Conservation (phyloP, 2,329 filamentous ascomycete species). For the Colletotrichum tropicicola region DNA sequence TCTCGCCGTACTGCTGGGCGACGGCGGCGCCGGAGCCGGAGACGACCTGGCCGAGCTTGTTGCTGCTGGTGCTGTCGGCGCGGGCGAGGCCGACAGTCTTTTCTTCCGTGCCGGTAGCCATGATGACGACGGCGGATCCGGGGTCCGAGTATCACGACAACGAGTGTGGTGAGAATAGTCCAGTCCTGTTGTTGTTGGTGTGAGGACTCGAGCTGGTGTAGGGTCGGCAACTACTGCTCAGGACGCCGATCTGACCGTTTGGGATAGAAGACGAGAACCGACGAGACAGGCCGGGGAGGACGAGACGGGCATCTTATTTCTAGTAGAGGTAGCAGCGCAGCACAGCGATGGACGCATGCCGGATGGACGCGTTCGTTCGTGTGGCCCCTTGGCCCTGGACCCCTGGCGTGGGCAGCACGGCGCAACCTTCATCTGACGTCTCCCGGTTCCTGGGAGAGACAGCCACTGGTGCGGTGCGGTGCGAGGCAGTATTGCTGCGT, state of each 20-base stretch:
- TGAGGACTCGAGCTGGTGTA: not conserved
- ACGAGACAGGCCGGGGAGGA: not conserved
- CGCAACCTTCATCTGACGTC: conserved; percentile 29
- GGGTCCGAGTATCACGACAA: not conserved
- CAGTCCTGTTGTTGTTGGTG: not conserved
- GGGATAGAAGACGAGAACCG: not conserved
- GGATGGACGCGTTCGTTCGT: no score
- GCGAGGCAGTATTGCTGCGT: not conserved
- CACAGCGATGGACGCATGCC: no score
- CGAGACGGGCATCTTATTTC: conserved; percentile 9
- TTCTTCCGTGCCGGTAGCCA: conserved; percentile 25
- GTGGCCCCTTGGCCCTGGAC: not conserved
- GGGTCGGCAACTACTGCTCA: conserved; percentile 7
- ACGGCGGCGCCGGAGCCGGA: conserved; percentile 19
- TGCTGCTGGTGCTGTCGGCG: conserved; percentile 24
- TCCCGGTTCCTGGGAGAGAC: conserved; percentile 12
- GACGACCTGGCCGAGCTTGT: conserved; percentile 27
- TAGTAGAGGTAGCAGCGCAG: no score
- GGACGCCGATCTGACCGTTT: conserved; percentile 7
- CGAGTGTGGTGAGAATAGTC: not conserved
- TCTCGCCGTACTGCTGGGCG: conserved; percentile 40
- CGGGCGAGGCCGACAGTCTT: conserved; percentile 28
- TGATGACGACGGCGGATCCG: not conserved
- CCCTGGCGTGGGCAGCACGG: not conserved
- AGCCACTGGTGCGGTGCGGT: not conserved